These are phyloP conservation scores for Pezicula radicicola DNA, from an alignment of 2,329 filamentous ascomycete genomes.

Conservation along the genomic window DNA sequence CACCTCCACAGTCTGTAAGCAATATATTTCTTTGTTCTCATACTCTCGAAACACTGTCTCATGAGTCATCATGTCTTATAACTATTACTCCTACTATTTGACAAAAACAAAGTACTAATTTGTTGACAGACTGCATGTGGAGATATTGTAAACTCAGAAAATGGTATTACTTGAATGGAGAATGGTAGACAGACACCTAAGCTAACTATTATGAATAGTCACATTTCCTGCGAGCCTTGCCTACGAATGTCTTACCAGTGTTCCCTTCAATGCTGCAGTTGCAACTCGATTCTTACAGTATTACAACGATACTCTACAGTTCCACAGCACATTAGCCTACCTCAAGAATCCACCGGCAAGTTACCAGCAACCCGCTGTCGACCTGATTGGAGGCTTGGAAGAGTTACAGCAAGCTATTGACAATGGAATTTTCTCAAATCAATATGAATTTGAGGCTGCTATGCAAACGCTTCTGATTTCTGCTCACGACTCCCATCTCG, in stretches of 20 bases:
- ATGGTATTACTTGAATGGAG: not conserved
- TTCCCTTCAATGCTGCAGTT: conserved; percentile 42
- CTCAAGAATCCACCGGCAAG: conserved; percentile 47
- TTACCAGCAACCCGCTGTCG: conserved; percentile 45
- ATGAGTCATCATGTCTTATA: too few species aligned
- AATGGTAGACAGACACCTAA: not conserved
- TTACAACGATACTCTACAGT: conserved; percentile 37
- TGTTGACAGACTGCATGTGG: conserved; percentile 13
- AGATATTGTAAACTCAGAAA: conserved; percentile 9
- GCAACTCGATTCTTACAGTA: conserved; percentile 41
- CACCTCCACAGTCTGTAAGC: too few species aligned
- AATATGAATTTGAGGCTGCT: conserved; percentile 53
- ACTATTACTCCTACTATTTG: too few species aligned
- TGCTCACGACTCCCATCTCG: conserved; percentile 63
- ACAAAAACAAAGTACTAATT: too few species aligned
- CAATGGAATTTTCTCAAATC: conserved; percentile 40
- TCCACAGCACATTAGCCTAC: conserved; percentile 22
- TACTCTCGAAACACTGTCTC: too few species aligned
- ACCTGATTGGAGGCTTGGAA: conserved; percentile 42
- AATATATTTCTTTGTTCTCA: too few species aligned
- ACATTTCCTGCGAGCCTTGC: conserved; percentile 22
- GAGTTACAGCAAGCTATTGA: conserved; percentile 38
- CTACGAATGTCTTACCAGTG: conserved; percentile 38
- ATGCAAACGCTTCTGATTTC: conserved; percentile 45
- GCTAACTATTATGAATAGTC: not conserved